Conservation (phyloP, 306 rosid genomes). For the Rosa chinensis region DNA sequence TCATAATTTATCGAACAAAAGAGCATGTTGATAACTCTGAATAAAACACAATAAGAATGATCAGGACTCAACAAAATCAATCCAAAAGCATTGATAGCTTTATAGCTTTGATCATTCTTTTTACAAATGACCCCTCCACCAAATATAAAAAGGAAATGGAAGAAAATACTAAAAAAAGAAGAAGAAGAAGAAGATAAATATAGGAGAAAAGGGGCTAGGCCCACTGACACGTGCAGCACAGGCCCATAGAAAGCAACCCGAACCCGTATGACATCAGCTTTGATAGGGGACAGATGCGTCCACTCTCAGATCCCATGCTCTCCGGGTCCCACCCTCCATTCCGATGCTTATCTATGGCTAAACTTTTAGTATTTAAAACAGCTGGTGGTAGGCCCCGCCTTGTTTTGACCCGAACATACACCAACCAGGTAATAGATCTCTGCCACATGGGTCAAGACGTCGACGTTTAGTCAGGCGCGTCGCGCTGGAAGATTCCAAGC, state of each 20-base stretch:
- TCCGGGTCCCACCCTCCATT: not conserved
- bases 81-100: not conserved
- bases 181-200: not conserved
- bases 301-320: not conserved
- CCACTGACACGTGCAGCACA: not conserved
- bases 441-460: conserved; percentile 30
- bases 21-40: not conserved
- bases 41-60: not conserved
- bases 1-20: too few relatives aligned
- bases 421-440: conserved; percentile 8
- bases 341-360: not conserved
- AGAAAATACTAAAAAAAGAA: not conserved
- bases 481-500: conserved; percentile 30
- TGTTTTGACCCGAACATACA: not conserved
- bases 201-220: not conserved
- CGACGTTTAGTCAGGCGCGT: conserved; percentile 29
- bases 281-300: conserved; percentile 4
- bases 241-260: conserved; percentile 1
- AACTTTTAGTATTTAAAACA: not conserved
- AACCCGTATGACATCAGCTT: conserved; percentile 6
- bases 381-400: not conserved
- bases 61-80: not conserved
- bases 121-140: not conserved
- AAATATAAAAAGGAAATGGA: not conserved
- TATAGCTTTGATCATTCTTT: not conserved